Base-by-base conservation (phyloP, 176 grass and related monocot species). In the Echinochloa phyllopogon region DNA sequence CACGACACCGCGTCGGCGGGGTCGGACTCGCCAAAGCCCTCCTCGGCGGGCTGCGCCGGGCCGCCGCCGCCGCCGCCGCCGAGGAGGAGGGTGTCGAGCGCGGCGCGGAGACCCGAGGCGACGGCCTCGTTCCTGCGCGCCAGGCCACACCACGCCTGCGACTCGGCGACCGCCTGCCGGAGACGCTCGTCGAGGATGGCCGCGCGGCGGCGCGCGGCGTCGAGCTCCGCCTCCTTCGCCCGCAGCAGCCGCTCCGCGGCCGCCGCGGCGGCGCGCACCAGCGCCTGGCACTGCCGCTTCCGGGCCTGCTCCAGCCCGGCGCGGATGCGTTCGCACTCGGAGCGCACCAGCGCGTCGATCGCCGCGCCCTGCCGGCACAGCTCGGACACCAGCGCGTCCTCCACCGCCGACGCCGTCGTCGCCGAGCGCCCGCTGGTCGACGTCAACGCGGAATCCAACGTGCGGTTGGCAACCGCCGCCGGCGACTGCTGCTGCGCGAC, bases 21-120 rank as follows among this genome's bases (percentile, higher is more conserved):
- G 40, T 71, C 84, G 6, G 81, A 92, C 6, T 97, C 87, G 6
- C 91, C 87, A 42, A 60, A 92, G 11, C 91, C 91, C 75, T 92
- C 91, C 75, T 85, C 88, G 6, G 59, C 74, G 36, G 29, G 52
- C 17, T 8, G 64, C 20, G 9, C 1, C 1, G 21, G 18, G 6
- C 25, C 51, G 6, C 5, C 59, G 65, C 43, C 63, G 2, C 9
- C 67, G 73, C 5, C 38, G 24, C 3, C 24, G 47, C 2, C 41
- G 40, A 29, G 14, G 5, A 73, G 76, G 25, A 90, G 86, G n/a
- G 88, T 58, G 18, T 91, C 89, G 42, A 96, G 85, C 33, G 71
- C 85, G 39, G 91, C 63, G 48, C 78, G 86, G 2, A 97, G 85
- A 8, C 74, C 86, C 0, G 64, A 23, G 1, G 85, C 87, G 39